Percentiles rank a stretch among this genome's conserved stretches.
Evolutionary conservation across 2,329 filamentous ascomycete genomes (phyloP).

Genomic region (Paracoccidioides brasiliensis): DNA sequence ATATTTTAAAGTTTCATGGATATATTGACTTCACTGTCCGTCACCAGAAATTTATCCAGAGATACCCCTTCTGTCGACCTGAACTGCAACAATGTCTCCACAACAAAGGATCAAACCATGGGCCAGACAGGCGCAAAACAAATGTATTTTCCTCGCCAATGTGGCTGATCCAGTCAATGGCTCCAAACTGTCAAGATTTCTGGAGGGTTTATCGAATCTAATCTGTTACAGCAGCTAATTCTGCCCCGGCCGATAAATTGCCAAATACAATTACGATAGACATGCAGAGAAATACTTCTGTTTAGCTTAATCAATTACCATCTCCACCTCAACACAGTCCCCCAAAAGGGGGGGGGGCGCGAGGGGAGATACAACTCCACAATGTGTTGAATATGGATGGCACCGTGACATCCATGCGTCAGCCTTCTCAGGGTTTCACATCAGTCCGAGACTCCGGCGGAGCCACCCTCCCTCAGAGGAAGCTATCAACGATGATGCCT

Average conservation of each 20-base stretch:
- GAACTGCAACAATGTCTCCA: background rate
- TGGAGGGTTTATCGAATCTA: slow-evolving; percentile 21
- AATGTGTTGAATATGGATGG: slow-evolving; percentile 9
- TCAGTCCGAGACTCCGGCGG: slow-evolving; percentile 47
- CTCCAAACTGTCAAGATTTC: slow-evolving; percentile 23
- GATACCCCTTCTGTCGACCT: too few relatives aligned
- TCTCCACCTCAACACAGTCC: slow-evolving; percentile 36
- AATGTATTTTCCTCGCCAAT: slow-evolving; percentile 19
- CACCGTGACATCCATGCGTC: slow-evolving; percentile 26
- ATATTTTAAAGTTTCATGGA: background rate
- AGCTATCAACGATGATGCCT: slow-evolving; percentile 43
- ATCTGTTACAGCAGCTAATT: slow-evolving; percentile 9
- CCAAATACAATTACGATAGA: slow-evolving; percentile 24
- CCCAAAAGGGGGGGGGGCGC: slow-evolving; percentile 10
- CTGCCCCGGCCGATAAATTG: background rate
- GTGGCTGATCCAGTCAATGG: slow-evolving; percentile 31
- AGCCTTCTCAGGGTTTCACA: slow-evolving; percentile 45
- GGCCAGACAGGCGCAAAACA: background rate
- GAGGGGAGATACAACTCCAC: slow-evolving; percentile 20
- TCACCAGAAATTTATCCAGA: background rate
- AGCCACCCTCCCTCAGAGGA: slow-evolving; percentile 43
- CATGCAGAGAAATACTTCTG: slow-evolving; percentile 33
- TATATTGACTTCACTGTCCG: background rate
- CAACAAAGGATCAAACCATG: background rate
- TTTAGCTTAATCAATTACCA: slow-evolving; percentile 41